Evolutionary conservation across 192 early-diverging fungal genomes (phyloP).

Genomic region (Geosiphon pyriformis): DNA sequence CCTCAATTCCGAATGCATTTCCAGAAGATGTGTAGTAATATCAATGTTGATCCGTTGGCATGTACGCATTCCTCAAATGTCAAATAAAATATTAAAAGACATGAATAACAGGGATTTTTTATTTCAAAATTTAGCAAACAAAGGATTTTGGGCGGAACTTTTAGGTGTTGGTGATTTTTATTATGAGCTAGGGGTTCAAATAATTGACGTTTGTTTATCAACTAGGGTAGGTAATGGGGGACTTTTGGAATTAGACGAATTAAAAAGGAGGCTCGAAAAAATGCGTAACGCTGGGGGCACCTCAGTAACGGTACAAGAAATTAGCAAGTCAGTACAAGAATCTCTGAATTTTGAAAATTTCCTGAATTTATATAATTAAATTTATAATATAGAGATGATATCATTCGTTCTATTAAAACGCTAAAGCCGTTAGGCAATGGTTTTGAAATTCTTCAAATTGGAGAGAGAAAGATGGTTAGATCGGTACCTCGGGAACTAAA

Average conservation of each 20-base stretch:
- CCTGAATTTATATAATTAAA: constrained; percentile 19
- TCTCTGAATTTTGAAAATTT: too few species aligned
- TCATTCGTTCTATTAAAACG: constrained; percentile 77
- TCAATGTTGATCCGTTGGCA: constrained; percentile 93
- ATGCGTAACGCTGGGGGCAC: constrained; percentile 48
- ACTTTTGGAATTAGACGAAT: constrained; percentile 78
- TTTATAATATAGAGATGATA: constrained; percentile 67
- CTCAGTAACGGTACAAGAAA: constrained; percentile 30
- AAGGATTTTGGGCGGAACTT: constrained; percentile 93
- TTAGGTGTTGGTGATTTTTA: constrained; percentile 97
- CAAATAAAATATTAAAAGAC: background rate
- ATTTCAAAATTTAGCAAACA: constrained; percentile 60
- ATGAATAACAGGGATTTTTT: background rate
- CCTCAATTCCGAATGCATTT: constrained; percentile 85
- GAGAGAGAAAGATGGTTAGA: constrained; percentile 75
- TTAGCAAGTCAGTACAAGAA: constrained; percentile 39
- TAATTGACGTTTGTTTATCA: constrained; percentile 83
- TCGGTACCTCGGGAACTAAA: constrained; percentile 88
- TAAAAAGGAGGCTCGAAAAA: constrained; percentile 62
- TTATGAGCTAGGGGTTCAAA: constrained; percentile 91
- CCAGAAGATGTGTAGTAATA: constrained; percentile 86
- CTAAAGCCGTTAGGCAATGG: constrained; percentile 83
- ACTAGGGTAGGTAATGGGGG: constrained; percentile 85
- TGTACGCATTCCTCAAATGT: constrained; percentile 41
- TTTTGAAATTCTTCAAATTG: constrained; percentile 80